phyloP scores from a whole-genome alignment of 208 protist species.

The Crithidia bombi region DNA sequence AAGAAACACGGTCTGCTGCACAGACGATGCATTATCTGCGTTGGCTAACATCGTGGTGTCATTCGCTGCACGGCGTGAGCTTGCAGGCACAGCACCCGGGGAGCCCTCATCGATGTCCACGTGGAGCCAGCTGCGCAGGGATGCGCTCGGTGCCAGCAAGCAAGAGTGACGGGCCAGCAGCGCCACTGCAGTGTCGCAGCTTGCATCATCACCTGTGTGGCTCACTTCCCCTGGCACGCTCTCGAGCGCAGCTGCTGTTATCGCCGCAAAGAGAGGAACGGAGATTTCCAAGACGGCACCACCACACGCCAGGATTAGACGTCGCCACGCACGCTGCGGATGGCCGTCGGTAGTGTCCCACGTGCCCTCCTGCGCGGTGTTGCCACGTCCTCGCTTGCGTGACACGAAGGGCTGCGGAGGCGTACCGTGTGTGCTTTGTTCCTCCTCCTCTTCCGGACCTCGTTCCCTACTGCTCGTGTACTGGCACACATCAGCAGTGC shows the following conservation, averaged over 20 bases:
- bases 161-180: background rate
- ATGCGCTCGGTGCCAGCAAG: background rate
- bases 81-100: background rate
- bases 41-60: background rate
- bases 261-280: background rate
- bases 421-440: background rate
- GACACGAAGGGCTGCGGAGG: background rate
- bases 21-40: background rate
- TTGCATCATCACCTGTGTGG: background rate
- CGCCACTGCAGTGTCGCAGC: background rate
- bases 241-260: background rate
- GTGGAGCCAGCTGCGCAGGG: constrained; percentile 16
- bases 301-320: constrained; percentile 24
- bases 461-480: background rate
- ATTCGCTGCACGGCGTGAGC: background rate
- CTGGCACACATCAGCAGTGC: background rate
- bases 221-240: background rate
- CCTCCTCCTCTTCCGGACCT: background rate
- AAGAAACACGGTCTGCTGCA: constrained; percentile 13
- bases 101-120: constrained; percentile 22
- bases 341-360: constrained; percentile 25
- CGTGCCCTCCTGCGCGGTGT: background rate
- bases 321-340: constrained; percentile 30
- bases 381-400: constrained; percentile 20
- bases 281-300: constrained; percentile 25